Percentiles rank a stretch among this genome's conserved stretches.
These are phyloP conservation scores for Paecilomyces sp. DNA, from an alignment of 2,329 filamentous ascomycete genomes.

Conservation along the genomic window DNA sequence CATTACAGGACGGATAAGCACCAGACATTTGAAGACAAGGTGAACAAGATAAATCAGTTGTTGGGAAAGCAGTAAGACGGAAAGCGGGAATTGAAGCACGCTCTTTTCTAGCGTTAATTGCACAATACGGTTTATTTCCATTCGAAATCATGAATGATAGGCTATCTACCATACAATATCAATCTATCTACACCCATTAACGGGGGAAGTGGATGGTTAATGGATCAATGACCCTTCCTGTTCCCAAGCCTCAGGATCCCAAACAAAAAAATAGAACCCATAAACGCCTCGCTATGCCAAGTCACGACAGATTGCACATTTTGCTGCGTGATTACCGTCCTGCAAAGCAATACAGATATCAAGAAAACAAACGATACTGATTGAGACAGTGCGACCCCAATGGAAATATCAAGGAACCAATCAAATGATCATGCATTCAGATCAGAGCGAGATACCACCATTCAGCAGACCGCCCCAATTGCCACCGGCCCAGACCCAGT, in stretches of 20 bases:
- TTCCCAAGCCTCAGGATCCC: background rate
- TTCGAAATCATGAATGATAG: background rate
- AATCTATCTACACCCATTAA: background rate
- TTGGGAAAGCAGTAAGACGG: conserved; percentile 26
- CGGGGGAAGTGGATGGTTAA: background rate
- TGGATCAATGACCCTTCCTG: background rate
- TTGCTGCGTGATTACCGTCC: background rate
- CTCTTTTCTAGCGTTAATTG: background rate
- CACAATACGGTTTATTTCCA: background rate
- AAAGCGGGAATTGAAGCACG: background rate
- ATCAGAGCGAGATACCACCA: conserved; percentile 30
- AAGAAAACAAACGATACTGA: background rate
- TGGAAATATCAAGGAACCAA: background rate
- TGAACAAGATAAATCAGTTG: conserved; percentile 52
- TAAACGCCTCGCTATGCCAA: conserved; percentile 2
- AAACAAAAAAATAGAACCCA: background rate
- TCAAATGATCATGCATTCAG: background rate
- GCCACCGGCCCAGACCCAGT: conserved; percentile 39
- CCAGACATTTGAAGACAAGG: conserved; percentile 75
- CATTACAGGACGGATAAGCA: conserved; percentile 68
- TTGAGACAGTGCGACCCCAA: background rate
- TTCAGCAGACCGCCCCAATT: conserved; percentile 33
- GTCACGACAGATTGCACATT: background rate
- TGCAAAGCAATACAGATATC: background rate
- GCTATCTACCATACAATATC: background rate